A percentile compares a stretch with the other conserved stretches of the same genome.
phyloP scores from a whole-genome alignment of 495 filamentous ascomycete genomes.

The Neurospora terricola region DNA sequence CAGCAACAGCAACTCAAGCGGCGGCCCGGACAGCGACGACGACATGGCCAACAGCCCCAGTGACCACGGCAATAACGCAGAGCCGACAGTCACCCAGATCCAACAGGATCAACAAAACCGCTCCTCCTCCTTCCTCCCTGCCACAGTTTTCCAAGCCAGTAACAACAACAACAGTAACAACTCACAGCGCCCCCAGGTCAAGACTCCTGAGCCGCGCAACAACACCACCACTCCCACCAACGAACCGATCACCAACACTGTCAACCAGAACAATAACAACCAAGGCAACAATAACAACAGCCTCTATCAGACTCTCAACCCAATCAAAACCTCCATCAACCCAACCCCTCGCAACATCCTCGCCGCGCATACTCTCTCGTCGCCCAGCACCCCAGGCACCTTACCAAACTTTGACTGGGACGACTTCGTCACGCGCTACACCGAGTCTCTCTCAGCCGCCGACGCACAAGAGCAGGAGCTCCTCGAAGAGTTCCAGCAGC shows the following conservation, averaged over 20 bases:
- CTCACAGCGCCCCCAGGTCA: constrained; percentile 8
- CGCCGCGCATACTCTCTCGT: constrained; percentile 3
- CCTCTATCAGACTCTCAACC: neutral
- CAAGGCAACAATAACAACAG: constrained; percentile 1
- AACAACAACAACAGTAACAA: neutral
- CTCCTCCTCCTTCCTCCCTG: neutral
- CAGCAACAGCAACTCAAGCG: neutral
- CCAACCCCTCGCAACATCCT: neutral
- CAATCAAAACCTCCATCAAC: neutral
- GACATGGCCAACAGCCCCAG: neutral
- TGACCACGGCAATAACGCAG: neutral
- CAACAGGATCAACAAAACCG: neutral
- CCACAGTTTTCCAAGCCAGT: neutral
- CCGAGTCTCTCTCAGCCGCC: constrained; percentile 48
- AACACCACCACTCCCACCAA: constrained; percentile 8
- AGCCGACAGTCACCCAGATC: neutral
- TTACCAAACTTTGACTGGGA: constrained; percentile 53
- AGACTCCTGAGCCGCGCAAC: constrained; percentile 24
- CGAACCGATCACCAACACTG: constrained; percentile 16
- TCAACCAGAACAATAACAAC: constrained; percentile 9
- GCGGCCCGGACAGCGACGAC: neutral
- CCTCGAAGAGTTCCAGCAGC: constrained; percentile 49
- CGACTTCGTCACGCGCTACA: constrained; percentile 54
- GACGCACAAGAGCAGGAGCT: constrained; percentile 51
- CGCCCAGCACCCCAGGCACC: constrained; percentile 35